Percentiles rank a stretch among this genome's conserved stretches.
These are phyloP conservation scores for Teunomyces aglyptinius DNA, from an alignment of 805 yeast species.

Conservation along the genomic window DNA sequence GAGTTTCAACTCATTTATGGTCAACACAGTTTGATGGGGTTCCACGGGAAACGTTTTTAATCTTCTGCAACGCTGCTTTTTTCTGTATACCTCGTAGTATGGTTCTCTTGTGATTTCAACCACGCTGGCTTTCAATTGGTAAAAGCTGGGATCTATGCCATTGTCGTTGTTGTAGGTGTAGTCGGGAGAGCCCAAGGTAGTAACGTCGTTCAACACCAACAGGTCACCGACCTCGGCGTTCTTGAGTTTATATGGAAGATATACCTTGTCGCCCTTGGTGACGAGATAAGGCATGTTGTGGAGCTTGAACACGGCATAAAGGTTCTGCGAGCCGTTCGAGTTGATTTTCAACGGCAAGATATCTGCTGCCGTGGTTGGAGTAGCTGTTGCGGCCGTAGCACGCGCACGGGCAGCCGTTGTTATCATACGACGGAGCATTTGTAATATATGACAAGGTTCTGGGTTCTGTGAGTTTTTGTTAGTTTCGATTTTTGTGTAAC, in stretches of 20 bases:
- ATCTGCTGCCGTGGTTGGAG: conserved; percentile 4
- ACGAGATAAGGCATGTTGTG: conserved; percentile 85
- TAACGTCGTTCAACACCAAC: conserved; percentile 70
- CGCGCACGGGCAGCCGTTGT: neutral
- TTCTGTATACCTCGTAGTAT: conserved; percentile 52
- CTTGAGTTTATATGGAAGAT: conserved; percentile 74
- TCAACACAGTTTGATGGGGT: conserved; percentile 72
- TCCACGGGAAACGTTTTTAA: conserved; percentile 70
- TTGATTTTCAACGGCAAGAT: conserved; percentile 58
- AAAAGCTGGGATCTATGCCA: conserved; percentile 47
- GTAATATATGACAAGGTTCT: too few relatives aligned
- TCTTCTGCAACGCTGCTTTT: conserved; percentile 77
- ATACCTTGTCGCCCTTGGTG: conserved; percentile 84
- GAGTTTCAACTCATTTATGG: conserved; percentile 69
- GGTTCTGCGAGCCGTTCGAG: conserved; percentile 47
- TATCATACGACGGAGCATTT: neutral
- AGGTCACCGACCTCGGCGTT: conserved; percentile 81
- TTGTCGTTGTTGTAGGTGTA: conserved; percentile 56
- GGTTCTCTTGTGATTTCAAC: conserved; percentile 84
- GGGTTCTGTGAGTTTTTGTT: neutral
- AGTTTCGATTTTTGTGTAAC: neutral
- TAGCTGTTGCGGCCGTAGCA: neutral
- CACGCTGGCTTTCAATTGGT: conserved; percentile 70
- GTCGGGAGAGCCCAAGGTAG: conserved; percentile 81
- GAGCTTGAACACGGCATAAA: conserved; percentile 80